These are phyloP conservation scores for Fusarium sp. DNA, from an alignment of 2,329 filamentous ascomycete genomes.

Conservation along the genomic window DNA sequence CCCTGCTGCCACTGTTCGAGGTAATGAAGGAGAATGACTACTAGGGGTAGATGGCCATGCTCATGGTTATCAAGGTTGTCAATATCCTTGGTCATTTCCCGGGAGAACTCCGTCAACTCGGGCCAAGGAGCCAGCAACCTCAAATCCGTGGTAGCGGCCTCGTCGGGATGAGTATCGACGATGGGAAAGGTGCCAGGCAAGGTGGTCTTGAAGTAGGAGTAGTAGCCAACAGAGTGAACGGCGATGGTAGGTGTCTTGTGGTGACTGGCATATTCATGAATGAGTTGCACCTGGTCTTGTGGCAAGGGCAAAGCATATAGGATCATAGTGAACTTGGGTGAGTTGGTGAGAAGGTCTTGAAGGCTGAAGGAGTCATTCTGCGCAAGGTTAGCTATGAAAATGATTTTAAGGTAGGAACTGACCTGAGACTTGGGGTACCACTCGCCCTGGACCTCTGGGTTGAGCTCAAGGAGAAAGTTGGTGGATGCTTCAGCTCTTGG, in stretches of 20 bases:
- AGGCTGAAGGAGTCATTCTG: conserved; percentile 52
- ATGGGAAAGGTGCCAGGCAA: conserved; percentile 87
- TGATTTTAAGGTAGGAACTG: not conserved
- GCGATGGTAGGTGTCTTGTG: conserved; percentile 81
- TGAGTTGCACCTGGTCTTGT: conserved; percentile 55
- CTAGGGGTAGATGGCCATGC: conserved; percentile 91
- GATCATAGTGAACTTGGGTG: conserved; percentile 63
- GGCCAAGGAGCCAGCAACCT: conserved; percentile 88
- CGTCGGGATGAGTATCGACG: conserved; percentile 94
- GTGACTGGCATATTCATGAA: conserved; percentile 62
- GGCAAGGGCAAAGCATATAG: conserved; percentile 65
- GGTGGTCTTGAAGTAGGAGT: conserved; percentile 85
- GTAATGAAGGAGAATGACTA: conserved; percentile 85
- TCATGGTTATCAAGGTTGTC: conserved; percentile 79
- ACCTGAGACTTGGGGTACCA: conserved; percentile 67
- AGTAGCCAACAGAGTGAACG: conserved; percentile 91
- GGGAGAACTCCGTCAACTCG: conserved; percentile 77
- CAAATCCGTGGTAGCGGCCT: conserved; percentile 85
- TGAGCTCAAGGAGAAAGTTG: conserved; percentile 84
- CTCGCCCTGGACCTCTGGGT: conserved; percentile 88
- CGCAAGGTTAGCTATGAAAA: conserved; percentile 9
- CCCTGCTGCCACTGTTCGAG: conserved; percentile 81
- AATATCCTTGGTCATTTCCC: conserved; percentile 75
- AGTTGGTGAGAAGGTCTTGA: conserved; percentile 54
- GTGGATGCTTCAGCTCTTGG: conserved; percentile 83